Evolutionary conservation across 164 flowering plant species (phyloP), one percentile per base, ranked within the genome.

Genomic region (Macadamia integrifolia): DNA sequence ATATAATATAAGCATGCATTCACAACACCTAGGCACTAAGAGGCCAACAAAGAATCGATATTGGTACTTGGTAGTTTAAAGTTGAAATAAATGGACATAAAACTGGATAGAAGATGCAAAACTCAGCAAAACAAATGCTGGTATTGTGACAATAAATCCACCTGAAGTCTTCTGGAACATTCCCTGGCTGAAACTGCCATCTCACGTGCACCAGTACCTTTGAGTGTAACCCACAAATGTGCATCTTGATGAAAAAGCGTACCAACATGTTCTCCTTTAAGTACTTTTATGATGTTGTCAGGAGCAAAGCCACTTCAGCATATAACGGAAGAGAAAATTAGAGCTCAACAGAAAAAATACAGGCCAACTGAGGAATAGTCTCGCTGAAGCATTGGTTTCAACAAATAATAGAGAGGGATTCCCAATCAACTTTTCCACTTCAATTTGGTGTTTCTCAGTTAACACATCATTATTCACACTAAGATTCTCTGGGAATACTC

Each of bases 111-210:
- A 52, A 48, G 23, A 15, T 31, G n/a, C 23, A 23, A 32, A 18
- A 31, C 29, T 28, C 42, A 23, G 5, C 11, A 60, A 28, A 65
- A 43, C 43, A 58, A 56, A 49, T 48, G 49, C 17, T 53, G 58
- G 61, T 3, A 10, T 60, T 53, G 29, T 42, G 23, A 64, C n/a
- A 43, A 29, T 42, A 55, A 64, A 64, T 9, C 49, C 44, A 94
- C 98, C 93, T 94, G 95, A 74, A 94, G 92, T 64, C 88, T 71
- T 74, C 98, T 83, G 42, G 98, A 92, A 78, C 98, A 74, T 61
- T 91, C 97, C 77, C 99, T 86, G 48, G 99, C 99, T 46, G 94
- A 90, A 77, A 92, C 86, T 68, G 99, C 98, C 98, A 95, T 95
- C 52, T 88, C 89, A 62, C 90, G 86, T 9, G 88, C 86, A 76